Percentiles rank a stretch among this genome's conserved stretches.
Evolutionary conservation across 768 basidiomycete genomes (phyloP).

Genomic region (Chalciporus piperatus): DNA sequence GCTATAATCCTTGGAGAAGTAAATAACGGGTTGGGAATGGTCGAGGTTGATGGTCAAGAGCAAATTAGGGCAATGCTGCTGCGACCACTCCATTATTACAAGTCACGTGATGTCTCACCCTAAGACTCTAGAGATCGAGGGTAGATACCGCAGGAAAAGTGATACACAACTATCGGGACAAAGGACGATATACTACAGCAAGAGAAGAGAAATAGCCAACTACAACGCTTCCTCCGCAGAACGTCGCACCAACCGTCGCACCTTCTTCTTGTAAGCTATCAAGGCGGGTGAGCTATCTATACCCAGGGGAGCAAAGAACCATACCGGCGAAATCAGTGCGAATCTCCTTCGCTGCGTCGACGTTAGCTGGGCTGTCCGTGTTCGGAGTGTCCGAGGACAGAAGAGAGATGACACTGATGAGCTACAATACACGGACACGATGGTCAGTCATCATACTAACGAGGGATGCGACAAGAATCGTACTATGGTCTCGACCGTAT

Average conservation of each 20-base stretch:
- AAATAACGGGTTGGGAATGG: slow-evolving; percentile 12
- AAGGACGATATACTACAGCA: slow-evolving; percentile 18
- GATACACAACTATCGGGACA: slow-evolving; percentile 4
- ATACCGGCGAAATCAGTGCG: slow-evolving; percentile 60
- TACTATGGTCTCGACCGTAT: slow-evolving; percentile 95
- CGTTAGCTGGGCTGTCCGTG: slow-evolving; percentile 91
- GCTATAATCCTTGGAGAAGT: not conserved
- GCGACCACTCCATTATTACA: not conserved
- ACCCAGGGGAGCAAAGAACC: slow-evolving; percentile 16
- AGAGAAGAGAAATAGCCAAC: not conserved
- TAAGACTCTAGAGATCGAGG: too few species aligned
- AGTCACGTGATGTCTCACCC: slow-evolving; percentile 22
- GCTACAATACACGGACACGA: slow-evolving; percentile 43
- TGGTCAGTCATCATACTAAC: not conserved
- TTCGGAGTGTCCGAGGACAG: slow-evolving; percentile 90
- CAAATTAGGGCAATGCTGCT: not conserved
- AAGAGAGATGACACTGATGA: slow-evolving; percentile 94
- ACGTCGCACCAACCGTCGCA: slow-evolving; percentile 80
- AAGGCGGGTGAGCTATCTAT: slow-evolving; percentile 14
- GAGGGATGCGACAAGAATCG: slow-evolving; percentile 18
- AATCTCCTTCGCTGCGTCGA: slow-evolving; percentile 91
- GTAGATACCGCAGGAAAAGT: not conserved
- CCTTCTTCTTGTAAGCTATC: slow-evolving; percentile 92
- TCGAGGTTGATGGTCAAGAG: slow-evolving; percentile 7
- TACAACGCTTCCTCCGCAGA: slow-evolving; percentile 83